Evolutionary conservation across 2,329 filamentous ascomycete genomes (phyloP), one percentile per base, ranked within the genome.

Genomic region (Phialophora tarda): DNA sequence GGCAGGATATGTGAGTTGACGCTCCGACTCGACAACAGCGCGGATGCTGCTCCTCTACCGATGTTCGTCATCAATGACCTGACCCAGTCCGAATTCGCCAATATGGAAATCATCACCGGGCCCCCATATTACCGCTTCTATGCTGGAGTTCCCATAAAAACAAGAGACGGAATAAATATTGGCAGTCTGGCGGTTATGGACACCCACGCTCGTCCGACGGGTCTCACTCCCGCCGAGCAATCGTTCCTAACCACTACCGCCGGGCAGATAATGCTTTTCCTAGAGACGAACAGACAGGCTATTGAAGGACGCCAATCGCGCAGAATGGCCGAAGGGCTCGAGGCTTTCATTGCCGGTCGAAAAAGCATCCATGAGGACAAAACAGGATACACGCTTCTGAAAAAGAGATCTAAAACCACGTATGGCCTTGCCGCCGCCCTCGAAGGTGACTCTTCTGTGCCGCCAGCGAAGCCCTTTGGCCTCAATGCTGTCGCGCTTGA

Each of bases 1-100:
- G 64, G 71, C 32, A 74, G 63, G 34, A 70, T 79, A 57, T 79
- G 77, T 63, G 72, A 75, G 72, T 75, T 79, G 71, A 72, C 75
- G 69, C 44, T 68, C 8, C 21, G 55, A 51, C 54, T 62, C 14
- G 58, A 62, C 55, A 61, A 51, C 47, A 32, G 14, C 30, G 63
- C 71, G 30, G 72, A 69, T 57, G 63, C 73, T n/a, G 41, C 73
- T 2, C 28, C 48, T 32, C 74, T 73, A 58, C 67, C 73, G 24
- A 75, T 75, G 60, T 71, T 75, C 54, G 66, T 73, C 6, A 72
- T 77, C 8, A 59, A 70, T 21, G 79, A 79, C 71, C 66, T 80
- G 68, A 21, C 74, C 62, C 63, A 67, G 55, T 74, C 76, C 6
- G 74, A 75, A 14, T 81, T 74, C 61, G 69, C 70, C 24, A 50